Percentiles rank a stretch among this genome's conserved stretches.
These are phyloP conservation scores for Diphasiastrum complanatum DNA, from an alignment of 83 land plant genomes.

Conservation along the genomic window DNA sequence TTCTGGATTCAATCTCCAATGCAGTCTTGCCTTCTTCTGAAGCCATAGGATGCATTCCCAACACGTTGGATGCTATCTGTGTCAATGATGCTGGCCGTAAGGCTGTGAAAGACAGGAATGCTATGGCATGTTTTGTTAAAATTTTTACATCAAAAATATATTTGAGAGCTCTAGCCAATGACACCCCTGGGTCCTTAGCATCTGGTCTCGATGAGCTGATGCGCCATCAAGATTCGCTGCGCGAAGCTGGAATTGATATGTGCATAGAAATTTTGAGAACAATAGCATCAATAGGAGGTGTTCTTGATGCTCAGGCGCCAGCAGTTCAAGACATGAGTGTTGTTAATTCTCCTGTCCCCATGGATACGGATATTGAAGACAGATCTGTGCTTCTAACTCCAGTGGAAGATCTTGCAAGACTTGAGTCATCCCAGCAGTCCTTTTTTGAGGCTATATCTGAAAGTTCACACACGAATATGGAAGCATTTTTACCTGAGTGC, in stretches of 20 bases:
- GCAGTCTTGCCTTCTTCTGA: slow-evolving; percentile 88
- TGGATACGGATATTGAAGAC: slow-evolving; percentile 78
- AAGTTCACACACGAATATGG: slow-evolving; percentile 38
- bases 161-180: slow-evolving; percentile 79
- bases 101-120: slow-evolving; percentile 71
- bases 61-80: slow-evolving; percentile 93
- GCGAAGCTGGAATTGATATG: slow-evolving; percentile 82
- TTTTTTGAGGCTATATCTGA: slow-evolving; percentile 39
- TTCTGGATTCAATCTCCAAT: slow-evolving; percentile 65
- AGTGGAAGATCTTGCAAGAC: slow-evolving; percentile 24
- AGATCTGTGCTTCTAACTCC: slow-evolving; percentile 11
- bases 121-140: slow-evolving; percentile 67
- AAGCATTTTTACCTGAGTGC: slow-evolving; percentile 71
- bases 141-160: slow-evolving; percentile 73
- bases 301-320: slow-evolving; percentile 4
- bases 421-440: slow-evolving; percentile 28
- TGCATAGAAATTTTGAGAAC: slow-evolving; percentile 72
- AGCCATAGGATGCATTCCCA: slow-evolving; percentile 80
- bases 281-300: slow-evolving; percentile 61
- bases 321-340: slow-evolving; percentile 19
- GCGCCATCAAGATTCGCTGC: slow-evolving; percentile 82
- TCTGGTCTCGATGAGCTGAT: slow-evolving; percentile 85
- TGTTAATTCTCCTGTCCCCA: slow-evolving; percentile 43
- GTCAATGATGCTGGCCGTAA: slow-evolving; percentile 78
- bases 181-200: slow-evolving; percentile 84